Evolutionary conservation across 768 basidiomycete genomes (phyloP).

Genomic region (Naganishia onofrii): DNA sequence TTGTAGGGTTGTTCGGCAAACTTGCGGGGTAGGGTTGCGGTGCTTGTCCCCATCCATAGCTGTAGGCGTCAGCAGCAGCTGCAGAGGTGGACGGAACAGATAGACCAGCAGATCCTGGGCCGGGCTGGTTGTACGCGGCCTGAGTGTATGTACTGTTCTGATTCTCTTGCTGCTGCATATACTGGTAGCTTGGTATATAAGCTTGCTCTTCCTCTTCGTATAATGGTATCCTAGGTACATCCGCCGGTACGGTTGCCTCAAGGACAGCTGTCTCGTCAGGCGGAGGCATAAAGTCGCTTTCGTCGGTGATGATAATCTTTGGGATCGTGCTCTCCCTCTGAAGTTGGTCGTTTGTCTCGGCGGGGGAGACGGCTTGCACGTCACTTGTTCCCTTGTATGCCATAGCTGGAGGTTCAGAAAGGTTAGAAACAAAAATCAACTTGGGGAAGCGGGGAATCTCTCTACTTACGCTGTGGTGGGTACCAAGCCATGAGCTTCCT

Average conservation of each 20-base stretch:
- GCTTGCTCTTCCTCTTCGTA: constrained; percentile 21
- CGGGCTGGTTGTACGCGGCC: constrained; percentile 1
- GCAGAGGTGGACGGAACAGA: neutral
- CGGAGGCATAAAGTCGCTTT: neutral
- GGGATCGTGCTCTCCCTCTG: neutral
- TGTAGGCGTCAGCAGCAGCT: neutral
- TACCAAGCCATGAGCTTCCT: neutral
- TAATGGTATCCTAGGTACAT: neutral
- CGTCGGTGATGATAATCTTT: neutral
- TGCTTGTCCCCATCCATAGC: neutral
- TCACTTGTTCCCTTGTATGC: constrained; percentile 2
- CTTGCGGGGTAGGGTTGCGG: neutral
- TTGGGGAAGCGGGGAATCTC: too few relatives aligned
- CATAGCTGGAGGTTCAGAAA: neutral
- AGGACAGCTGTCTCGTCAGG: constrained; percentile 4
- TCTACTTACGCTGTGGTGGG: constrained; percentile 1
- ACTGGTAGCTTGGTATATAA: constrained; percentile 6
- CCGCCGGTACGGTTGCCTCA: neutral
- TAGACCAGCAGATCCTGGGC: neutral
- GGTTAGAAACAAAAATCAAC: neutral
- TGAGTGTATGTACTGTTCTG: constrained; percentile 1
- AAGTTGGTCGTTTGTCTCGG: neutral
- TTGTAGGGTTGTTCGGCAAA: neutral
- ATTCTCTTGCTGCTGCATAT: neutral
- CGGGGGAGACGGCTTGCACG: neutral